These are phyloP conservation scores for Fusarium tjaetaba DNA, from an alignment of 2,329 filamentous ascomycete species.

Conservation along the genomic window DNA sequence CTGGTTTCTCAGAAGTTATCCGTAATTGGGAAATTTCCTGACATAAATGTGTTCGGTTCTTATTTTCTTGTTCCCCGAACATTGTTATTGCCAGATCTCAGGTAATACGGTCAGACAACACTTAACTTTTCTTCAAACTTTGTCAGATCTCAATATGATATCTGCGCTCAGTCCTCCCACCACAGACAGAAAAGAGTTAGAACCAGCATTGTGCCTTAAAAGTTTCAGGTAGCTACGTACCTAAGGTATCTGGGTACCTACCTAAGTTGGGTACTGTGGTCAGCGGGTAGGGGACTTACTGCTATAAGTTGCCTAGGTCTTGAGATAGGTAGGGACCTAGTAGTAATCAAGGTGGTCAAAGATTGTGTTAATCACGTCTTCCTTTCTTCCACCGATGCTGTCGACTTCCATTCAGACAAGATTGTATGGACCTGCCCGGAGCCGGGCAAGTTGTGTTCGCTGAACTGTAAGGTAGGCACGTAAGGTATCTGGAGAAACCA, in stretches of 20 bases:
- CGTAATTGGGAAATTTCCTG: constrained; percentile 17
- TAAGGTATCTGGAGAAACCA: not conserved
- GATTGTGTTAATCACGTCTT: not conserved
- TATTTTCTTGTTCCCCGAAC: not conserved
- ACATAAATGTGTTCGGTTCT: not conserved
- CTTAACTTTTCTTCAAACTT: not conserved
- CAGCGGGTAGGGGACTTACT: not conserved
- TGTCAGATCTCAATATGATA: constrained; percentile 9
- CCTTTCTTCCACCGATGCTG: not conserved
- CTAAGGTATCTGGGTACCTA: not conserved
- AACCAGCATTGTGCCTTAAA: constrained; percentile 6
- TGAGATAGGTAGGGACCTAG: not conserved
- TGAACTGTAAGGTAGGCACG: not conserved
- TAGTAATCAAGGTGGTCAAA: not conserved
- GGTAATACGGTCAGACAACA: not conserved
- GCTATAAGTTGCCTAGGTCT: not conserved
- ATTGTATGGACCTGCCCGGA: not conserved
- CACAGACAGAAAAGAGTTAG: not conserved
- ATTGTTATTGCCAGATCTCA: not conserved
- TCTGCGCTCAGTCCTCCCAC: constrained; percentile 24
- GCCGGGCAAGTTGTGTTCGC: not conserved
- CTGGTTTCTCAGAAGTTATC: constrained; percentile 23
- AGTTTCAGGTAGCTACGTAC: not conserved
- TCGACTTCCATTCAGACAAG: not conserved
- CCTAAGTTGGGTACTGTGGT: not conserved